Conservation (phyloP, 2,329 filamentous ascomycete species). For the Parastagonospora nodorum region DNA sequence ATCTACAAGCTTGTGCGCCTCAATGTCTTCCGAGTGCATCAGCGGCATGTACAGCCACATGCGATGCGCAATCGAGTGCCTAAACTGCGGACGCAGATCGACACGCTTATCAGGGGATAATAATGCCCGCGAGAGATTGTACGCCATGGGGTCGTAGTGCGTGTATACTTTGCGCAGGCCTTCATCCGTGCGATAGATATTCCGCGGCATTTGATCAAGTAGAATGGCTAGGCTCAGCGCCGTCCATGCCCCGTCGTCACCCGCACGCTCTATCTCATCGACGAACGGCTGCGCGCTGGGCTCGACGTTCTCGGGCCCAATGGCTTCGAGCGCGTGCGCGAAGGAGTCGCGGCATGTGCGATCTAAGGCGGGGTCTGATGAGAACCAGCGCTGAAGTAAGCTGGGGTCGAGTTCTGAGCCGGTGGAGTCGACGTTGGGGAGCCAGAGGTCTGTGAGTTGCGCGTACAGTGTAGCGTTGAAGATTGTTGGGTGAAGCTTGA, state of each 20-base stretch:
- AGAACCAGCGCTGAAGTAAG: conserved; percentile 47
- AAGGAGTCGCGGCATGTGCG: conserved; percentile 40
- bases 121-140: conserved; percentile 50
- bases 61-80: conserved; percentile 46
- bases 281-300: conserved; percentile 47
- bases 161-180: conserved; percentile 56
- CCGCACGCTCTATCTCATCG: conserved; percentile 30
- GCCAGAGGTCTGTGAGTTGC: conserved; percentile 46
- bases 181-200: conserved; percentile 59
- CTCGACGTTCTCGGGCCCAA: conserved; percentile 43
- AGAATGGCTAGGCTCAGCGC: conserved; percentile 60
- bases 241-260: conserved; percentile 30
- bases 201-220: conserved; percentile 67
- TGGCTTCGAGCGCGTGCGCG: conserved; percentile 41
- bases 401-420: conserved; percentile 29
- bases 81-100: conserved; percentile 38
- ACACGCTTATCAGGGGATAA: conserved; percentile 34
- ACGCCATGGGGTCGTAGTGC: conserved; percentile 62
- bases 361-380: conserved; percentile 44
- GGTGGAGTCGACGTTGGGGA: conserved; percentile 36
- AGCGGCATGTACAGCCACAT: conserved; percentile 66
- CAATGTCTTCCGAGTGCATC: conserved; percentile 61
- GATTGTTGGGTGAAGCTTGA: conserved; percentile 45
- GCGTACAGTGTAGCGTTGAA: conserved; percentile 49
- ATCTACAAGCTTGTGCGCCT: conserved; percentile 50